These are phyloP conservation scores for Onygenales sp. DNA, from an alignment of 2,329 filamentous ascomycete species.

Conservation along the genomic window DNA sequence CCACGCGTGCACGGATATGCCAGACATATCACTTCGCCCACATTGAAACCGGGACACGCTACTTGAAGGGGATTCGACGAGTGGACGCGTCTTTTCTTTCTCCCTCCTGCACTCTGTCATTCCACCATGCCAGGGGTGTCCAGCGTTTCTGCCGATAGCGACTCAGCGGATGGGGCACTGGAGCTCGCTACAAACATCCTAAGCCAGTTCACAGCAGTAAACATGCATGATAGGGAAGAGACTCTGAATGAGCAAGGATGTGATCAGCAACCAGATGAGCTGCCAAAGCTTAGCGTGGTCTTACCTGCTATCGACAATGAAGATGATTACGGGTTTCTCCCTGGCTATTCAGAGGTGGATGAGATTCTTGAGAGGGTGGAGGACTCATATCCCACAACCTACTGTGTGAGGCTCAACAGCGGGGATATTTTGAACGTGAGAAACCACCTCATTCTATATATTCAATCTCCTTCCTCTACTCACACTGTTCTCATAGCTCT, in stretches of 20 bases:
- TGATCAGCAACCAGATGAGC: background rate
- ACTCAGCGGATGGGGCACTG: background rate
- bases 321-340: constrained; percentile 10
- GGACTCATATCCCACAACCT: constrained; percentile 2
- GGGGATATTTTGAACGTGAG: constrained; percentile 9
- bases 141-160: background rate
- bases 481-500: background rate
- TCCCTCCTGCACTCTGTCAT: too few relatives aligned
- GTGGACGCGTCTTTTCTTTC: too few relatives aligned
- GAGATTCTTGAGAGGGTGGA: constrained; percentile 5
- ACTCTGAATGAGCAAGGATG: background rate
- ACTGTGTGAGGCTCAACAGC: constrained; percentile 6
- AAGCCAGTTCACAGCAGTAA: constrained; percentile 9
- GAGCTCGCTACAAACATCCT: constrained; percentile 6
- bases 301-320: constrained; percentile 13
- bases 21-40: too few relatives aligned
- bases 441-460: background rate
- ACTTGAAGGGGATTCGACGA: too few relatives aligned
- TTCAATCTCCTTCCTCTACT: background rate
- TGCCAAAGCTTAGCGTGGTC: background rate
- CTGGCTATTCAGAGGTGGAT: constrained; percentile 10
- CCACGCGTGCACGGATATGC: too few relatives aligned
- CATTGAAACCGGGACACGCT: too few relatives aligned
- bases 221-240: background rate
- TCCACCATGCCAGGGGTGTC: background rate